Conservation (phyloP, 495 filamentous ascomycete genomes). For the Lophium mytilinum region DNA sequence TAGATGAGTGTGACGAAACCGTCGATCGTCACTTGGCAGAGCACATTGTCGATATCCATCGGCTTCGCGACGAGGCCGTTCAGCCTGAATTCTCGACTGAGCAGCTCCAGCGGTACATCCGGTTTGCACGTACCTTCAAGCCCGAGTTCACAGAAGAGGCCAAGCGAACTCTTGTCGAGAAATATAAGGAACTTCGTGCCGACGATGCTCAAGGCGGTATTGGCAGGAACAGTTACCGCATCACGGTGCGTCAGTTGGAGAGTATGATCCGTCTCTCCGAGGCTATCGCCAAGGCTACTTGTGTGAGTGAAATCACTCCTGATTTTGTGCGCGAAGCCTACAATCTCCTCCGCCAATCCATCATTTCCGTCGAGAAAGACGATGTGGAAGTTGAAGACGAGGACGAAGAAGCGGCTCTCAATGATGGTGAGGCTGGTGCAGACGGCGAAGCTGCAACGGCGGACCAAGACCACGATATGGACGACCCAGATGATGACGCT, state of each 20-base stretch:
- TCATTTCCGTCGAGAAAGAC: slow-evolving; percentile 96
- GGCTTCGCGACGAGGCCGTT: slow-evolving; percentile 81
- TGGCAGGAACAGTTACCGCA: slow-evolving; percentile 87
- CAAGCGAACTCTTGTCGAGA: slow-evolving; percentile 73
- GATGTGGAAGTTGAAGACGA: slow-evolving; percentile 94
- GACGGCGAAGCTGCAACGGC: slow-evolving; percentile 41
- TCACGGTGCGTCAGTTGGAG: slow-evolving; percentile 93
- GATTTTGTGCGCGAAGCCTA: slow-evolving; percentile 86
- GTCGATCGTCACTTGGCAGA: slow-evolving; percentile 85
- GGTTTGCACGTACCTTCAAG: slow-evolving; percentile 89
- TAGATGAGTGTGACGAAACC: slow-evolving; percentile 90
- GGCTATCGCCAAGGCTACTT: slow-evolving; percentile 94
- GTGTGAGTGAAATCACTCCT: slow-evolving; percentile 80
- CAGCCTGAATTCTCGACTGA: slow-evolving; percentile 91
- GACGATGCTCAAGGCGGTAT: slow-evolving; percentile 93
- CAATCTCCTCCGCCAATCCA: slow-evolving; percentile 80
- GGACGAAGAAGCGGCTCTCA: slow-evolving; percentile 47
- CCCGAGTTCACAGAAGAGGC: slow-evolving; percentile 88
- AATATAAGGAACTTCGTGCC: slow-evolving; percentile 91
- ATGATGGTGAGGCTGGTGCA: slow-evolving; percentile 32
- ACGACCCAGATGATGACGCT: slow-evolving; percentile 27
- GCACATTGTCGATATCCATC: slow-evolving; percentile 93
- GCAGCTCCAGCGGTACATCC: slow-evolving; percentile 94
- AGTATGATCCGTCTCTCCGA: slow-evolving; percentile 90
- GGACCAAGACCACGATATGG: slow-evolving; percentile 23